Base-by-base conservation (phyloP, 257 asterid species). In the Solanum rostratum region DNA sequence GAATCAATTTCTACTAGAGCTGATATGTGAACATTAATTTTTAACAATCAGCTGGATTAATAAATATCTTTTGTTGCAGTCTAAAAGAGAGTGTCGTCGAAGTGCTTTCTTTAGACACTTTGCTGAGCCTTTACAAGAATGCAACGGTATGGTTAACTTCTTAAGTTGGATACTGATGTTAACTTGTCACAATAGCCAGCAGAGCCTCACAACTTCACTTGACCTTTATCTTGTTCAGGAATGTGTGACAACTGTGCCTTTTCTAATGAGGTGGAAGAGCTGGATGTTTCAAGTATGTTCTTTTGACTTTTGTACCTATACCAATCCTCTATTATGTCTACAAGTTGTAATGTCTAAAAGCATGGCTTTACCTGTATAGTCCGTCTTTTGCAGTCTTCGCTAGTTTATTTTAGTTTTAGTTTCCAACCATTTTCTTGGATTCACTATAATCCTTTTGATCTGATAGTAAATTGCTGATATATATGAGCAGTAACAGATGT, bases 231-330 rank as follows among this genome's bases (percentile, higher is more conserved):
- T 79, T 84, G 86, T 81, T 85, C 95, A 97, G 99, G 99, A 85
- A 95, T 97, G 98, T 97, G 99, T 84, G 99, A 95, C 86, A 95
- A 95, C 87, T 97, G 99, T 86, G 93, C 96, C 79, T 94, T 94
- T 86, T 55, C 89, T 79, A 83, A 89, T 60, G 96, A 93, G 84
- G 85, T 95, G 88, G 91, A 90, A 84, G 97, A 97, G 83, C 68
- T 95, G 90, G 98, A 97, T 87, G 98, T 89, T 84, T 92, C 98
- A 78, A 97, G 99, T 96, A 89, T 45, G 88, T 59, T 54, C 24
- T 16, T 60, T 57, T 84, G 24, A 69, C 84, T 79, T 39, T 49
- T 30, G 30, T 39, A 6, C 45, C 5, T 4, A 39, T 27, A 54
- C 22, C 20, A 76, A 27, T 49, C 27, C 24, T 27, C 57, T 27